Evolutionary conservation across 345 rosid genomes (phyloP).

Genomic region (Abelmoschus esculentus): DNA sequence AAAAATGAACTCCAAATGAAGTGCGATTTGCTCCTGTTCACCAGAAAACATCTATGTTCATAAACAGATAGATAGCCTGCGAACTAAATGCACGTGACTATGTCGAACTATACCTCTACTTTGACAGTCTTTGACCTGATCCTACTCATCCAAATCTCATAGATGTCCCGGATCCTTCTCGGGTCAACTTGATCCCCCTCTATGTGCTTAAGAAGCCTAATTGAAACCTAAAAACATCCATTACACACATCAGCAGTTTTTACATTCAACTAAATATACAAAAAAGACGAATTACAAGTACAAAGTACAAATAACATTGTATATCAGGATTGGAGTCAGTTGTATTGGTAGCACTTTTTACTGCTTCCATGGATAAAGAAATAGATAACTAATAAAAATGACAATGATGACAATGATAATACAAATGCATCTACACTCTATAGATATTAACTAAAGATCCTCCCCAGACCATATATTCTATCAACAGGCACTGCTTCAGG

Average conservation of each 20-base stretch:
- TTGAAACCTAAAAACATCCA: constrained; percentile 37
- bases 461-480: neutral
- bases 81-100: neutral
- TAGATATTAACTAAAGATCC: neutral
- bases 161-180: constrained; percentile 34
- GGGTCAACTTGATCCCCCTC: constrained; percentile 20
- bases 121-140: constrained; percentile 28
- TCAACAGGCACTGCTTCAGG: neutral
- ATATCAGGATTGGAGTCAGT: neutral
- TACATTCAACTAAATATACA: neutral
- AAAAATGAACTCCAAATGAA: constrained; percentile 63
- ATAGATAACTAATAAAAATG: no score
- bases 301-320: neutral
- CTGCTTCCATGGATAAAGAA: no score
- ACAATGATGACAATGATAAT: no score
- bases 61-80: neutral
- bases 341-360: neutral
- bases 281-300: neutral
- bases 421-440: neutral
- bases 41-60: neutral
- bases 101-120: constrained; percentile 34
- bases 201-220: constrained; percentile 48
- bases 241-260: neutral
- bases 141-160: constrained; percentile 66
- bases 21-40: constrained; percentile 47